Evolutionary conservation across 2,329 filamentous ascomycete genomes (phyloP), one percentile per base, ranked within the genome.

Genomic region (Orbilia javanica): DNA sequence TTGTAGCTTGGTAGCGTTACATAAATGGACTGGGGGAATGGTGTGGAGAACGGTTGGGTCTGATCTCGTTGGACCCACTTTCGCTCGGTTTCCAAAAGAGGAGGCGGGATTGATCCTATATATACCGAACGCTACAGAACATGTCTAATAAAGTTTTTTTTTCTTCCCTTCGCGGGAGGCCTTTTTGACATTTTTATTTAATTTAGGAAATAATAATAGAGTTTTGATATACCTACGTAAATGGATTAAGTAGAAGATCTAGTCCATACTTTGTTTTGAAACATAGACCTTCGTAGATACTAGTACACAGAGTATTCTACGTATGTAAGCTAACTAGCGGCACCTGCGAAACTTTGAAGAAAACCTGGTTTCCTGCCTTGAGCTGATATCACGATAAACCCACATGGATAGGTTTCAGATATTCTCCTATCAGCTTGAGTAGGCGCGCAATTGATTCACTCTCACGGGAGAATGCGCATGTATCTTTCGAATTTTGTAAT

Each of bases 41-140:
- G 18, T 60, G 55, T 60, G 55, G 55, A 60, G 55, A 60, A 60
- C 20, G 27, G 18, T 25, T 15, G 55, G 27, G n/a, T 60, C 55
- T 60, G 34, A 60, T 27, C n/a, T n/a, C n/a, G n/a, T 3, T 42
- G 55, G 55, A 60, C 55, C 55, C 55, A 60, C 55, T 60, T 57
- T 60, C 42, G 46, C 25, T 13, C 34, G 31, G 31, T 27, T 60
- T 60, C 55, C 55, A 39, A 60, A 60, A 60, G 20, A 42, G 55
- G 55, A 60, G 55, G 34, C 55, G 55, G 55, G 55, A 60, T 60
- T 60, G 22, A 22, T 60, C 55, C 55, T 60, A 60, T 60, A 60
- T 60, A 60, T 60, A 60, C 18, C 55, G n/a, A 22, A 60, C 4
- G n/a, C 8, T n/a, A 39, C 36, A 39, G 36, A 15, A 15, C 29